Base-by-base conservation (phyloP, 2,329 filamentous ascomycete species). In the Monosporascus sp. region DNA sequence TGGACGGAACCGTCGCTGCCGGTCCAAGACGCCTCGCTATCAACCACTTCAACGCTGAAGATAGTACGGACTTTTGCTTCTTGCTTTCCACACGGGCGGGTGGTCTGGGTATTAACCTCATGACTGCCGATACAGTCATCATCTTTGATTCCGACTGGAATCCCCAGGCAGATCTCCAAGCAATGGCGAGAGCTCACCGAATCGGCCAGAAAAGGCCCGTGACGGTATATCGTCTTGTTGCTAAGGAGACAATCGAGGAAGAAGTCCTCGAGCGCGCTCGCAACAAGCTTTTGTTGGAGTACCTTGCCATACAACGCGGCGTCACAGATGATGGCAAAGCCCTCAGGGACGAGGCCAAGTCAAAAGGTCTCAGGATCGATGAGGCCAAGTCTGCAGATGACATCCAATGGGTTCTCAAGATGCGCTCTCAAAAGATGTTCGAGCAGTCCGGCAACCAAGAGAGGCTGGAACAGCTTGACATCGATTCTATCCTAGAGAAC, bases 111-210 rank as follows among this genome's bases (percentile, higher is more conserved):
- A 99, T 99, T 77, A 99, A 99, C 65, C 74, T 99, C 51, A 99
- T 97, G 90, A 97, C 94, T 24, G 94, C 94, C 7, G 95, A 99
- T 66, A 99, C 94, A 1, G 94, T 99, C 60, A 87, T 99, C 63
- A 87, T 99, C 45, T 99, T 97, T 64, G 95, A 99, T 70, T 97
- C 94, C 0, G 92, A 97, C 66, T 99, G 95, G 94, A 99, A 99
- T 62, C 95, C 94, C 18, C 94, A 99, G 70, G 94, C 94, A 7
- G 95, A 99, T 76, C 76, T 99, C 61, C 94, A 99, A 70, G 94
- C 94, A 41, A 99, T 99, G 94, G 94, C 94, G 54, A 88, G 94
- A 72, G 95, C 95, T 54, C 95, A 99, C 73, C 89, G 94, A 70
- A 99, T 99, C 60, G 94, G 94, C 3, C 94, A 99, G 69, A 96